Percentiles rank a stretch among this genome's conserved stretches.
Evolutionary conservation across 2,329 filamentous ascomycete genomes (phyloP).

Genomic region (Ceratocystiopsis minuta): DNA sequence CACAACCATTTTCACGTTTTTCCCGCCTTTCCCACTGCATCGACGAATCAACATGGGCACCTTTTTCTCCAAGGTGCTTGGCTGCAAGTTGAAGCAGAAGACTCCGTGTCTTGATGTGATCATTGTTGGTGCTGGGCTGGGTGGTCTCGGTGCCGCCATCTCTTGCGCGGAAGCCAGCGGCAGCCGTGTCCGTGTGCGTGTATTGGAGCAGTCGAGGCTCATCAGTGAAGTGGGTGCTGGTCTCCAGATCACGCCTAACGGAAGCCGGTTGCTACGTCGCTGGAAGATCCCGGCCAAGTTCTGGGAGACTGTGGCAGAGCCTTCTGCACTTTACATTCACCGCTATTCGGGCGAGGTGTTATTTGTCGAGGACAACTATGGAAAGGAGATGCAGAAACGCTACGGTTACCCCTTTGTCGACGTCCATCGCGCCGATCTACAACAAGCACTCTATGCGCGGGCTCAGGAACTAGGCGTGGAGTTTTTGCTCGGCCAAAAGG

Average conservation of each 20-base stretch:
- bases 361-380: background rate
- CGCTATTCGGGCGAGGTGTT: background rate
- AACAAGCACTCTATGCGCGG: slow-evolving; percentile 12
- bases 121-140: slow-evolving; percentile 6
- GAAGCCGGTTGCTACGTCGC: slow-evolving; percentile 12
- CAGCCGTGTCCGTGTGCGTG: slow-evolving; percentile 1
- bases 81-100: too few species aligned
- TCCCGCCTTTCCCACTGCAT: too few species aligned
- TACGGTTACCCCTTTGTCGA: slow-evolving; percentile 16
- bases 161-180: slow-evolving; percentile 1
- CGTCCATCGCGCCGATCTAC: slow-evolving; percentile 18
- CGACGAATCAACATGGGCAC: too few species aligned
- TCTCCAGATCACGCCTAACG: slow-evolving; percentile 15
- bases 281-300: slow-evolving; percentile 9
- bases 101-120: background rate
- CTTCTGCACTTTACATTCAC: background rate
- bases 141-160: slow-evolving; percentile 2
- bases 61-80: too few species aligned
- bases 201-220: background rate
- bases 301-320: background rate
- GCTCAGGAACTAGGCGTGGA: slow-evolving; percentile 11
- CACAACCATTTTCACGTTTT: too few species aligned
- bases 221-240: background rate
- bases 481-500: background rate
- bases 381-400: background rate